These are phyloP conservation scores for Trichosporon sp. DNA, from an alignment of 1,284 basidiomycete genomes.

Conservation along the genomic window DNA sequence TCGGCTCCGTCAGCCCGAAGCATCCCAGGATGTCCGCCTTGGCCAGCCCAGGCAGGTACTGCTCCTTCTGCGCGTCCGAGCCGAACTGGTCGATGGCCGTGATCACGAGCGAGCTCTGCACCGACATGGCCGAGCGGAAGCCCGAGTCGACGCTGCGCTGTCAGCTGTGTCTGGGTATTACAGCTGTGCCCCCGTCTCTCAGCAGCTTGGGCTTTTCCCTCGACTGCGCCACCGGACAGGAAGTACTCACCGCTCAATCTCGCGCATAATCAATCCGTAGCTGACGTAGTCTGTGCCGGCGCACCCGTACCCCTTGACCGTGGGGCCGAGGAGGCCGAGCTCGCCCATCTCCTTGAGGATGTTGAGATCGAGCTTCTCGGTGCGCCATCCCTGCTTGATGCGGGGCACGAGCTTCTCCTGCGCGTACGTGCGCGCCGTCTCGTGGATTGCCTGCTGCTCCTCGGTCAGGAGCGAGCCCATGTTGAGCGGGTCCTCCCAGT, in stretches of 20 bases:
- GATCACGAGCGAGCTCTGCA: constrained; percentile 96
- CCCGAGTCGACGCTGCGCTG: constrained; percentile 83
- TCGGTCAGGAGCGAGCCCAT: constrained; percentile 75
- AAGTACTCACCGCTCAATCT: constrained; percentile 78
- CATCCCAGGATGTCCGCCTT: constrained; percentile 89
- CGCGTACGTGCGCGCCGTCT: constrained; percentile 78
- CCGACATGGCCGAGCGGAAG: constrained; percentile 88
- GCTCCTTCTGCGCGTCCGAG: constrained; percentile 81
- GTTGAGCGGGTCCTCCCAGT: constrained; percentile 77
- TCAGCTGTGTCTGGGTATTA: not conserved
- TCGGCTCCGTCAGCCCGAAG: constrained; percentile 93
- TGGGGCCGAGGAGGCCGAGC: constrained; percentile 82
- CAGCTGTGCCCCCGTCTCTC: not conserved
- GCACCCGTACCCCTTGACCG: constrained; percentile 89
- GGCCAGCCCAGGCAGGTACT: constrained; percentile 69
- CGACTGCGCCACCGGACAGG: too few relatives aligned
- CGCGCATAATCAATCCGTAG: constrained; percentile 88
- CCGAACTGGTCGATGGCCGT: constrained; percentile 91
- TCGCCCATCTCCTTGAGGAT: constrained; percentile 87
- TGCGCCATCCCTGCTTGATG: constrained; percentile 79
- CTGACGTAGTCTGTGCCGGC: constrained; percentile 85
- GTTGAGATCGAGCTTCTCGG: constrained; percentile 76
- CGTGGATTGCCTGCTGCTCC: constrained; percentile 82
- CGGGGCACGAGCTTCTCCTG: constrained; percentile 81
- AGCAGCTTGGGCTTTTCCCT: too few relatives aligned